phyloP scores from a whole-genome alignment of 345 rosid species.

The Erodium maritimum region DNA sequence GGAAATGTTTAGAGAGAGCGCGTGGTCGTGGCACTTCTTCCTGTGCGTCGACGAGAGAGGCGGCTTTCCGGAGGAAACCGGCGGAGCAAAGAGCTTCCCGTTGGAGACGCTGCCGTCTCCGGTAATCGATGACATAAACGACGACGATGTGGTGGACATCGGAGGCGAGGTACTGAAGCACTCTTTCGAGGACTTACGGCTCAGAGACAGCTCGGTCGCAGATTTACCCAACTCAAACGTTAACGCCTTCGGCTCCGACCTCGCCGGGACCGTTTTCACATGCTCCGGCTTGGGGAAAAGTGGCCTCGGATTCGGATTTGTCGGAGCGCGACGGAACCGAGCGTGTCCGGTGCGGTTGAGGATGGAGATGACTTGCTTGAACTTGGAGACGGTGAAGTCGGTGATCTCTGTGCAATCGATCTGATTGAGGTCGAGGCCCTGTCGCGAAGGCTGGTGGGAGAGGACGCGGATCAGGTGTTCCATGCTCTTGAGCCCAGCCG shows the following conservation, averaged over 20 bases:
- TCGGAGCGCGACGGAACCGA: constrained; percentile 34
- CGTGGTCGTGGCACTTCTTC: neutral
- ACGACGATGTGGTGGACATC: too few species aligned
- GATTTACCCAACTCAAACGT: too few species aligned
- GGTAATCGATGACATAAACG: too few species aligned
- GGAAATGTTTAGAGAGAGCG: neutral
- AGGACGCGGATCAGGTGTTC: constrained; percentile 31
- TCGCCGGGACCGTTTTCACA: too few species aligned
- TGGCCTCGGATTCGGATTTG: neutral
- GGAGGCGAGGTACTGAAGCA: too few species aligned
- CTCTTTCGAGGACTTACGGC: too few species aligned
- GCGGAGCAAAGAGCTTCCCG: neutral
- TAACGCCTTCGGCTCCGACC: too few species aligned
- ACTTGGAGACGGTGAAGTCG: constrained; percentile 30
- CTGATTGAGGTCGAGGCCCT: neutral
- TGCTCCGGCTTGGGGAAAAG: too few species aligned
- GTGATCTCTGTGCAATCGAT: constrained; percentile 22
- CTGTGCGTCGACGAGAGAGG: neutral
- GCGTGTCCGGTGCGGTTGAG: constrained; percentile 42
- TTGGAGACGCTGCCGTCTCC: neutral
- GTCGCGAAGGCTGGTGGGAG: constrained; percentile 8
- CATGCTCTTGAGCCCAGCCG: constrained; percentile 38
- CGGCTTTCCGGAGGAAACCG: neutral
- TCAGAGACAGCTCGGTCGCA: too few species aligned
- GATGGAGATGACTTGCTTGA: constrained; percentile 31